Evolutionary conservation across 768 basidiomycete genomes (phyloP).

Genomic region (Lyophyllum shimeji): DNA sequence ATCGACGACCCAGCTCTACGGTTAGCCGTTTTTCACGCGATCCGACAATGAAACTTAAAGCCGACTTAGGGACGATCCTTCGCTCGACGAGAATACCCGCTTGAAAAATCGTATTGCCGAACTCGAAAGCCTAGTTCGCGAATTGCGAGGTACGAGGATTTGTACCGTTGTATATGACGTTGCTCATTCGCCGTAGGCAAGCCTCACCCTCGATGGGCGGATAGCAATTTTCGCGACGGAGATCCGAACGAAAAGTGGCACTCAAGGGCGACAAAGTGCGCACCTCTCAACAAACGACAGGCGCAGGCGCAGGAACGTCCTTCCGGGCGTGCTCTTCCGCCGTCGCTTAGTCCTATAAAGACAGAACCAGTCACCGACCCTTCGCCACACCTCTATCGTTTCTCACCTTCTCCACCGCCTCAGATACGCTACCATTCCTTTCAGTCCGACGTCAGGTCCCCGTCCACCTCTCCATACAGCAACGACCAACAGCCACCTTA

Average conservation of each 20-base stretch:
- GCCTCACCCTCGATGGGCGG: slow-evolving; percentile 86
- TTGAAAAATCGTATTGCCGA: slow-evolving; percentile 88
- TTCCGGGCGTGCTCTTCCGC: slow-evolving; percentile 40
- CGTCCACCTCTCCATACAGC: slow-evolving; percentile 36
- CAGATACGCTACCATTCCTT: slow-evolving; percentile 54
- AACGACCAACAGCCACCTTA: slow-evolving; percentile 31
- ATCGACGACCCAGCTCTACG: slow-evolving; percentile 85
- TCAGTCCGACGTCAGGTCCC: slow-evolving; percentile 42
- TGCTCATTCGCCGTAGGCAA: slow-evolving; percentile 51
- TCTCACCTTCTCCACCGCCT: slow-evolving; percentile 61
- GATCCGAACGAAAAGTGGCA: slow-evolving; percentile 87
- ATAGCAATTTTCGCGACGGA: slow-evolving; percentile 73
- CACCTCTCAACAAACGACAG: slow-evolving; percentile 42
- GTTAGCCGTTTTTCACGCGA: slow-evolving; percentile 34
- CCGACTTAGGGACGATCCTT: slow-evolving; percentile 72
- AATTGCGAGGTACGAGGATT: slow-evolving; percentile 63
- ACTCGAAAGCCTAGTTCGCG: slow-evolving; percentile 88
- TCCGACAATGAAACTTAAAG: slow-evolving; percentile 2
- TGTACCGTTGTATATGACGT: slow-evolving; percentile 7
- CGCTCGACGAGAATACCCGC: slow-evolving; percentile 83
- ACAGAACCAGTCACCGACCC: slow-evolving; percentile 57
- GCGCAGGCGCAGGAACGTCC: slow-evolving; percentile 34
- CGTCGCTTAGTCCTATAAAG: slow-evolving; percentile 64
- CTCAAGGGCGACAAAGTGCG: slow-evolving; percentile 74
- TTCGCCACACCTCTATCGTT: slow-evolving; percentile 61